A percentile compares a stretch with the other conserved stretches of the same genome.
Conservation (phyloP, 371 early-diverging fungal species). For the Mucor piriformis region DNA sequence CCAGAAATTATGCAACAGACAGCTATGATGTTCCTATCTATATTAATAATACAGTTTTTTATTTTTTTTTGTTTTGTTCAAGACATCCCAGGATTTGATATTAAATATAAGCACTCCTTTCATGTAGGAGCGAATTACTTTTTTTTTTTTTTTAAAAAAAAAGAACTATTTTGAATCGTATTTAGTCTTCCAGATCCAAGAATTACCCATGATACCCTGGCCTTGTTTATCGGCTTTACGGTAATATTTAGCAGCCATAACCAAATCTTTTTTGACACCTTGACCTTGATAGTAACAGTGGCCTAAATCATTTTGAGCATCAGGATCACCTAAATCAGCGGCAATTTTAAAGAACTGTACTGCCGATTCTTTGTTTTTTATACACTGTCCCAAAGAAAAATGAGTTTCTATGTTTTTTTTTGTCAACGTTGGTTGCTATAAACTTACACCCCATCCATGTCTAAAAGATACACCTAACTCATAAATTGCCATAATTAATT, state of each 20-base stretch:
- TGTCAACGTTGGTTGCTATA: too few species aligned
- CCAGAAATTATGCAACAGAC: too few species aligned
- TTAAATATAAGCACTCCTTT: too few species aligned
- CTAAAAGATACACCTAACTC: conserved; percentile 85
- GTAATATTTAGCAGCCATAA: conserved; percentile 82
- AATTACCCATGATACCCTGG: conserved; percentile 79
- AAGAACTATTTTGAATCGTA: conserved; percentile 32
- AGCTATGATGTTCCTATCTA: too few species aligned
- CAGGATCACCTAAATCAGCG: conserved; percentile 82
- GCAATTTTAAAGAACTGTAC: conserved; percentile 90
- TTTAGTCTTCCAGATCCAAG: conserved; percentile 71
- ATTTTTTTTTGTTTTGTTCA: too few species aligned
- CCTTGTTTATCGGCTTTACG: conserved; percentile 85
- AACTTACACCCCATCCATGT: conserved; percentile 89
- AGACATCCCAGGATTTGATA: too few species aligned
- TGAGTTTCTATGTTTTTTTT: too few species aligned
- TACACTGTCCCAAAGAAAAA: too few species aligned
- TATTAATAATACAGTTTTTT: too few species aligned
- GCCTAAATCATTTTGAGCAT: conserved; percentile 82
- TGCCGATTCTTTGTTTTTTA: conserved; percentile 81
- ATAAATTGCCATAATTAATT: conserved; percentile 80
- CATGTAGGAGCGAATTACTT: too few species aligned
- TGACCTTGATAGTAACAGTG: conserved; percentile 78
- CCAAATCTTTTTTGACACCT: conserved; percentile 81
- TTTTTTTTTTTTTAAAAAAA: too few species aligned